Base-by-base conservation (phyloP, 345 rosid genomes). In the Microthlaspi erraticum region DNA sequence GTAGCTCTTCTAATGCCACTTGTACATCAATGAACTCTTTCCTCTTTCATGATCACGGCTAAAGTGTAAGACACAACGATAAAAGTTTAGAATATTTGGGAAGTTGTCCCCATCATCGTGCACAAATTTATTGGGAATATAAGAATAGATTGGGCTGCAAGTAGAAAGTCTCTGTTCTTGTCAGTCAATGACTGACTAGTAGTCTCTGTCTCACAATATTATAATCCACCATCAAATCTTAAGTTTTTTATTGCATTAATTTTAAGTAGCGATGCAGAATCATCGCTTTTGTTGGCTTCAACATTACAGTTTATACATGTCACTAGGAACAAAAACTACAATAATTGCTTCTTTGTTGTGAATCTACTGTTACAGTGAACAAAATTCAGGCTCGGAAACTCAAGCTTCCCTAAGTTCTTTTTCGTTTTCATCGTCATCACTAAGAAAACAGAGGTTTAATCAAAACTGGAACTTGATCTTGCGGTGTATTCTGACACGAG, bases 401-500 rank as follows among this genome's bases (percentile, higher is more conserved):
- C 5, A 19, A 5, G n/a, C 1, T 29, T 6, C 37, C 19, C 31
- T 7, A 41, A 50, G 6, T 3, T 32, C 13, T 5, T 31, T 6
- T 8, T 42, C 26, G 13, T 77, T 52, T 57, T 59, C 73, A 20
- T 77, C 77, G 11, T 77, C 64, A 72, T 65, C 80, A 58, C 3
- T 23, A 63, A 32, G 59, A 6, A 49, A 36, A 19, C 49, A 5
- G 48, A 20, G 14, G n/a, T 46, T 60, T 7, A 68, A 43, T 72
- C 73, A 19, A 75, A 79, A 63, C 80, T 82, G 60, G 87, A 80
- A 61, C 75, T 83, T 10, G 93, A 87, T 54, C 97, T 84, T 60
- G 71, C 55, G 0, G 83, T 79, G 81, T 87, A 90, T 80, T 93
- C 97, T 0, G 87, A 86, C 8, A 93, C 95, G 5, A 93, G 96